These are phyloP conservation scores for Metroxylon sagu DNA, from an alignment of 176 grass and related monocot species.

Conservation along the genomic window DNA sequence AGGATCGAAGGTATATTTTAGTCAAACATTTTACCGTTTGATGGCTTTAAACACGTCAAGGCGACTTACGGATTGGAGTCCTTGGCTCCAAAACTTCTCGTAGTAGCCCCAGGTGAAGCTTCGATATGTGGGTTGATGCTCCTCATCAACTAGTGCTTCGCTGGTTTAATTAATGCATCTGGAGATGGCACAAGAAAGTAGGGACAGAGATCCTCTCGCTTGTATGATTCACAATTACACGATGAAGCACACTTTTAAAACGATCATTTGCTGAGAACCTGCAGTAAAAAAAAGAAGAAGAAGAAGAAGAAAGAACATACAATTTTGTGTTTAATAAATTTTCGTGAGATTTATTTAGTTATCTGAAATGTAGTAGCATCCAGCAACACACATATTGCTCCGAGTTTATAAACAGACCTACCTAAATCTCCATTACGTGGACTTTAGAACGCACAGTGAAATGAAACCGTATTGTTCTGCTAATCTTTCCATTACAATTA, in stretches of 20 bases:
- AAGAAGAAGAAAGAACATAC: background rate
- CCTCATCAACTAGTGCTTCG: slow-evolving; percentile 38
- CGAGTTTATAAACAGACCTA: too few species aligned
- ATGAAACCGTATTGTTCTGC: too few species aligned
- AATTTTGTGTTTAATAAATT: too few species aligned
- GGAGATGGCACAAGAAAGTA: slow-evolving; percentile 69
- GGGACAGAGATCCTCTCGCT: slow-evolving; percentile 82
- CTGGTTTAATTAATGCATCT: slow-evolving; percentile 44
- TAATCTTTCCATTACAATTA: too few species aligned
- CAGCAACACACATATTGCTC: too few species aligned
- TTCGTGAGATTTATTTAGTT: too few species aligned
- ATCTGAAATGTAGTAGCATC: too few species aligned
- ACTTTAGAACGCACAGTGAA: too few species aligned
- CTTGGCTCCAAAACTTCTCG: slow-evolving; percentile 68
- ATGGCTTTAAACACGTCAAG: slow-evolving; percentile 46
- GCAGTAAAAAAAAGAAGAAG: background rate
- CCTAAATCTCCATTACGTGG: too few species aligned
- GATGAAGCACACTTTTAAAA: slow-evolving; percentile 76
- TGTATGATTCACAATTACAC: slow-evolving; percentile 64
- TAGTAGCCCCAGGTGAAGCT: slow-evolving; percentile 76
- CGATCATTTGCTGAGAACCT: slow-evolving; percentile 80
- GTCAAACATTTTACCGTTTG: too few species aligned
- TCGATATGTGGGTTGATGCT: slow-evolving; percentile 40
- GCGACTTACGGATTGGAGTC: slow-evolving; percentile 55
- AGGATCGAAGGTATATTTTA: too few species aligned